Evolutionary conservation across 163 green algal species (phyloP), one percentile per base, ranked within the genome.

Genomic region (Volvox carteri): DNA sequence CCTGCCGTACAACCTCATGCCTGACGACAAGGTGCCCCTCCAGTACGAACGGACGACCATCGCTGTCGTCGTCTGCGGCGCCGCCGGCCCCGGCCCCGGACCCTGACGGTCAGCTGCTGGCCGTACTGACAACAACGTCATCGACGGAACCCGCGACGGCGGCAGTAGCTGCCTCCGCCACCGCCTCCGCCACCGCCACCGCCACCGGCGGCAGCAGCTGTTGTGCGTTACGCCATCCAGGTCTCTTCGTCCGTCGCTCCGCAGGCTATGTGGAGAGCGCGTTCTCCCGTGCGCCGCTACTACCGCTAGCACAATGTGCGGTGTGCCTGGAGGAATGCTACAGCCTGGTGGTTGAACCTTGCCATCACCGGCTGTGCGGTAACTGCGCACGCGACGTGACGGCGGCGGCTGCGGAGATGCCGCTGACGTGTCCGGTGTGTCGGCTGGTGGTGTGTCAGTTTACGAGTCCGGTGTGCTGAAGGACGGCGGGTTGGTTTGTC

Each of bases 401-500:
- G 39, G 28, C 33, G 60, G 58, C 58, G 4, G 58, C n/a, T 3
- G 18, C 42, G 3, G n/a, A 48, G 21, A 33, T 48, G 78, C 78
- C 78, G 60, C 78, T 77, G 78, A 11, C 41, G 0, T 86, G 78
- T 30, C 58, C 62, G 33, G 42, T 86, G 58, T 86, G 78, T n/a
- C 41, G 78, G 8, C 4, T 42, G 41, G 23, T 30, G 56, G 78
- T 86, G 12, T 42, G 39, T 25, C 78, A 85, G 78, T 60, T 85
- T 11, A 85, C 78, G 37, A 85, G 78, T 39, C 78, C 78, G 23
- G 78, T 85, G 9, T 85, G 78, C 37, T 85, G 41, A 75, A n/a
- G n/a, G n/a, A n/a, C n/a, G n/a, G n/a, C n/a, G n/a, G n/a, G n/a
- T n/a, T n/a, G n/a, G n/a, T n/a, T n/a, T n/a, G n/a, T n/a, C n/a